Base-by-base conservation (phyloP, 2,329 filamentous ascomycete genomes). In the Aspergillus niger region DNA sequence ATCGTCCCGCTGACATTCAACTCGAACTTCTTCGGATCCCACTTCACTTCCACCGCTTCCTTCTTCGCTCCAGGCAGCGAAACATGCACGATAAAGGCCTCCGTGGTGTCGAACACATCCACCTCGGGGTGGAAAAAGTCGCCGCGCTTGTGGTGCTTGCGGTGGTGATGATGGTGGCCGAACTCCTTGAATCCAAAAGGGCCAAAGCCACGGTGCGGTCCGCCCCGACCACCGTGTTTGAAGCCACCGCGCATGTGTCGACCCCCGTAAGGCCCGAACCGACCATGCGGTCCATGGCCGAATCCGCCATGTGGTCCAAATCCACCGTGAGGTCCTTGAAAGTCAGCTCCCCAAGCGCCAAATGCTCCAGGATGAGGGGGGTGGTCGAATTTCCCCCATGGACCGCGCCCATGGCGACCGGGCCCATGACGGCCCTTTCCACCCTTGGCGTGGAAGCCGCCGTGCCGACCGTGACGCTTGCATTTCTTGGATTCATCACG, bases 51-150 rank as follows among this genome's bases (percentile, higher is more conserved):
- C n/a, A 58, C 47, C 15, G 32, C 55, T 13, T 58, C 55, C 17
- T 58, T 58, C 55, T 58, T 58, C 24, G 55, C 55, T 6, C 55
- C 55, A 17, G 55, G 47, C 5, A 58, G 48, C 3, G 55, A 51
- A 8, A 22, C 55, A 36, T 58, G 44, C 8, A 58, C 36, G 2
- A 58, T 5, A 39, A 58, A 58, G 10, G 24, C n/a, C 8, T 58
- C 55, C 4, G 48, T 24, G 3, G 55, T 43, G 17, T 58, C 55
- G 17, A 20, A 58, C 3, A 58, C 55, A 44, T 58, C 55, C 3
- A 58, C 55, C 20, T 58, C 47, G 36, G 55, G 55, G 28, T 58
- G 47, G 24, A 51, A 51, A 30, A 30, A 17, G n/a, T 20, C n/a
- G 24, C 26, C 47, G 0, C 20, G 41, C 15, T 52, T 26, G 17